These are phyloP conservation scores for Malania oleifera DNA, from an alignment of 164 flowering plant species.

Conservation along the genomic window DNA sequence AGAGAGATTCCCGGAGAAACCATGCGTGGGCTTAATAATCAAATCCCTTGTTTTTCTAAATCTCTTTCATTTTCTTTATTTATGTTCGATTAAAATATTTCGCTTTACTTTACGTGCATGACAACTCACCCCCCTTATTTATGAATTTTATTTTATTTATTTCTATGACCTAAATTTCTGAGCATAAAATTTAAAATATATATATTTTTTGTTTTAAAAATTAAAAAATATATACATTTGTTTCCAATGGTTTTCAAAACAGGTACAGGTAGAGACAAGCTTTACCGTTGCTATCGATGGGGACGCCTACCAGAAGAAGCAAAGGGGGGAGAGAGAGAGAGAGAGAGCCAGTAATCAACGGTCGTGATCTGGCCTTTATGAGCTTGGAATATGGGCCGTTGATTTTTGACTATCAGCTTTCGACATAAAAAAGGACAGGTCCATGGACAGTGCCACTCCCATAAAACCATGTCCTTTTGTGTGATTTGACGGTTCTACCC, in stretches of 20 bases:
- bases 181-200: constrained; percentile 7
- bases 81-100: constrained; percentile 9
- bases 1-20: constrained; percentile 70
- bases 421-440: constrained; percentile 26
- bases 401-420: constrained; percentile 10
- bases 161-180: constrained; percentile 20
- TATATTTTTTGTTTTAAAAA: constrained; percentile 10
- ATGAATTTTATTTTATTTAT: not conserved
- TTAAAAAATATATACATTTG: constrained; percentile 4
- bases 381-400: constrained; percentile 17
- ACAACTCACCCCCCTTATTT: constrained; percentile 31
- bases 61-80: constrained; percentile 3
- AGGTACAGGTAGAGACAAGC: constrained; percentile 17
- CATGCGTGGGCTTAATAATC: constrained; percentile 49
- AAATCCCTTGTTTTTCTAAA: constrained; percentile 8
- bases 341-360: constrained; percentile 15
- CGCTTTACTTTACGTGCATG: constrained; percentile 28
- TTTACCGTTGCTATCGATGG: constrained; percentile 20
- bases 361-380: constrained; percentile 12
- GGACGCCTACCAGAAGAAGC: constrained; percentile 12
- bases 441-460: constrained; percentile 24
- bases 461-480: constrained; percentile 26
- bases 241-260: constrained; percentile 4
- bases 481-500: constrained; percentile 8
- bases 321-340: no score